Base-by-base conservation (phyloP, 2,329 filamentous ascomycete genomes). In the Bipolaris victoriae region DNA sequence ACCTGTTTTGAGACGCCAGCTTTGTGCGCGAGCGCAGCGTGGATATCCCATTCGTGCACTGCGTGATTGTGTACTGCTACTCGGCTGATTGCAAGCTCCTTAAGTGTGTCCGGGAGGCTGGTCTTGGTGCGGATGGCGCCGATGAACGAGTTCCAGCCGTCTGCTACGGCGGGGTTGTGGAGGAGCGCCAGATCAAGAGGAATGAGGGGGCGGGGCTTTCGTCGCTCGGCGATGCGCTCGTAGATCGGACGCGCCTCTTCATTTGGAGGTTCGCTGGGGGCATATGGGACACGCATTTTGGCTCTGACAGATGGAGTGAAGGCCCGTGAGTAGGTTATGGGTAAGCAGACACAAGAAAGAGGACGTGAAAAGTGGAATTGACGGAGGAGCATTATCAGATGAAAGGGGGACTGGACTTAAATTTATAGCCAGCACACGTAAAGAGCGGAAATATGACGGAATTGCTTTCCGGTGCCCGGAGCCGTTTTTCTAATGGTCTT, bases 11-110 rank as follows among this genome's bases (percentile, higher is more conserved):
- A 83, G 7, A 88, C 86, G 0, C 83, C 87, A 22, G 78, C 78
- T 31, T 82, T 79, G 7, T 84, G 82, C 7, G 94, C 82, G 2
- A 82, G 68, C 2, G 90, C 90, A 15, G 87, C 88, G 72, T 96
- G 92, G 48, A 90, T 84, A 43, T 81, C 84, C 92, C 91, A 96
- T 76, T 96, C 92, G 77, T 93, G 96, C 83, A 90, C 91, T 0
- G 92, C 92, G 13, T 83, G 76, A 76, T 96, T 96, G 68, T 91
- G 85, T 18, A 89, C 87, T 13, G 92, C 92, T n/a, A 96, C 89
- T 49, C 92, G 84, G 64, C 86, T 89, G 67, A 96, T 93, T 63
- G 90, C 88, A 7, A 95, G 80, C 78, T 96, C 92, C 61, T 90
- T 87, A 48, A 92, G 69, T 64, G 65, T 65, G 4, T 77, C 76